These are phyloP conservation scores for Cryptococcus deneoformans DNA, from an alignment of 1,284 basidiomycete genomes.

Conservation along the genomic window DNA sequence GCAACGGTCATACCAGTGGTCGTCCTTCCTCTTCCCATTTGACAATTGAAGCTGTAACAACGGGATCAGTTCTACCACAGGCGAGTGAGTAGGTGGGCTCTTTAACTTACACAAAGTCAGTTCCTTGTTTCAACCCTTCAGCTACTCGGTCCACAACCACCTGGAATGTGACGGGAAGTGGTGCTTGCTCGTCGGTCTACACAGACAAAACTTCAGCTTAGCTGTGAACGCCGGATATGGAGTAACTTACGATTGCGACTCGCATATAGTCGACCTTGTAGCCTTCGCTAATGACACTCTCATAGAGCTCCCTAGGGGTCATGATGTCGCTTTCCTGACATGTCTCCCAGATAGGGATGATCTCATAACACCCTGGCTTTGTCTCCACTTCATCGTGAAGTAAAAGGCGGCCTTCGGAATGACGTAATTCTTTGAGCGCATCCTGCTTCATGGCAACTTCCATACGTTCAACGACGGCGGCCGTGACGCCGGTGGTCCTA, in stretches of 20 bases:
- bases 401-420: constrained; percentile 67
- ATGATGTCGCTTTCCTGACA: constrained; percentile 82
- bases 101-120: constrained; percentile 85
- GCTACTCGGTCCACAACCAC: constrained; percentile 72
- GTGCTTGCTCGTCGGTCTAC: constrained; percentile 94
- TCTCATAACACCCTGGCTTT: constrained; percentile 80
- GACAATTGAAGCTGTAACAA: constrained; percentile 48
- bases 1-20: constrained; percentile 95
- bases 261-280: constrained; percentile 86
- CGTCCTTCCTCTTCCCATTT: constrained; percentile 54
- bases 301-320: constrained; percentile 69
- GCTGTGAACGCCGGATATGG: neutral
- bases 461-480: constrained; percentile 89
- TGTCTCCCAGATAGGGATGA: constrained; percentile 83
- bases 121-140: constrained; percentile 59
- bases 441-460: constrained; percentile 87
- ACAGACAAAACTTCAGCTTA: neutral
- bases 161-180: constrained; percentile 77
- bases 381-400: constrained; percentile 97
- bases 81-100: neutral
- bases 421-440: constrained; percentile 73
- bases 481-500: constrained; percentile 92
- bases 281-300: constrained; percentile 61
- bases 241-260: constrained; percentile 74
- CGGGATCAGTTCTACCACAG: neutral